Conservation (phyloP, 192 early-diverging fungal species). For the Coemansia guatemalensis region DNA sequence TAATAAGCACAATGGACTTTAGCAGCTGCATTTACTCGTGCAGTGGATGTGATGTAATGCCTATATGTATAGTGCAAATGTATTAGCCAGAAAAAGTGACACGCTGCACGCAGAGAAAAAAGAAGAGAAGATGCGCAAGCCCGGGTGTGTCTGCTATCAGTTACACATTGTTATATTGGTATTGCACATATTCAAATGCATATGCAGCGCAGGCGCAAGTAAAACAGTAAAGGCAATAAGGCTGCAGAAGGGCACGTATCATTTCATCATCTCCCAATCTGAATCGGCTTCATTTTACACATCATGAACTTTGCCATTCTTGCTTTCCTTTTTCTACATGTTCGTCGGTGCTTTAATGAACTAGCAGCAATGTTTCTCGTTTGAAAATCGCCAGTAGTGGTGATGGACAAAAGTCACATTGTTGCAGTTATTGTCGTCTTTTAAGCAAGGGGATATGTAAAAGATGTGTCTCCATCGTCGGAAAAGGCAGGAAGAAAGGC, state of each 20-base stretch:
- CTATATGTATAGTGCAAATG: too few relatives aligned
- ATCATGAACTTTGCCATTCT: neutral
- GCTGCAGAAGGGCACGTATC: neutral
- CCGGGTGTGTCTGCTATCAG: too few relatives aligned
- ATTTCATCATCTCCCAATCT: neutral
- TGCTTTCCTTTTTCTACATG: neutral
- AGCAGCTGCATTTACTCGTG: neutral
- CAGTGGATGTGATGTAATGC: too few relatives aligned
- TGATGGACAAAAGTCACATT: too few relatives aligned
- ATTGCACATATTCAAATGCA: neutral
- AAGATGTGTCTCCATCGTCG: too few relatives aligned
- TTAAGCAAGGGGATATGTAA: too few relatives aligned
- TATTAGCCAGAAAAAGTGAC: too few relatives aligned
- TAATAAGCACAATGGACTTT: neutral
- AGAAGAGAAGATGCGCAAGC: neutral
- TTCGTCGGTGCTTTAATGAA: too few relatives aligned
- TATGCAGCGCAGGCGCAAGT: neutral
- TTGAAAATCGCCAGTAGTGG: too few relatives aligned
- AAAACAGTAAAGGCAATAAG: conserved; percentile 1
- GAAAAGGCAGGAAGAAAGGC: too few relatives aligned
- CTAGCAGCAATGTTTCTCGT: too few relatives aligned
- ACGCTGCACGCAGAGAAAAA: neutral
- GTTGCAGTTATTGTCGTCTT: too few relatives aligned
- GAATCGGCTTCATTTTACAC: neutral
- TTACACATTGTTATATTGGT: neutral